Conservation (phyloP, 129 eudicot genomes). For the Ambrosia artemisiifolia region DNA sequence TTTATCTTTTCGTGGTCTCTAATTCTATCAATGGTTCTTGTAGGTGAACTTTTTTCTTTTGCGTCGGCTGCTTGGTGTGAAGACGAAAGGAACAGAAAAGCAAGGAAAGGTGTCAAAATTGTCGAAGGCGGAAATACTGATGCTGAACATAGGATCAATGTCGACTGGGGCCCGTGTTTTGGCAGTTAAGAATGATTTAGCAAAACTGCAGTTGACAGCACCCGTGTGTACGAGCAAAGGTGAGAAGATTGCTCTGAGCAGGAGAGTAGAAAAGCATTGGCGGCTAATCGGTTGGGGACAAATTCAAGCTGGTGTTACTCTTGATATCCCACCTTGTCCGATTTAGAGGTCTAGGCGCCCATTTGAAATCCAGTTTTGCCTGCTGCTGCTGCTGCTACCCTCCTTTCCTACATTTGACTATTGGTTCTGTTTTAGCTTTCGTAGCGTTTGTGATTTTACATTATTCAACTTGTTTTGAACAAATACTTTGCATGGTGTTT, state of each 20-base stretch:
- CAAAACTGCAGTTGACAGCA: constrained; percentile 85
- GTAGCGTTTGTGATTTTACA: constrained; percentile 29
- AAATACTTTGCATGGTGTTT: constrained; percentile 24
- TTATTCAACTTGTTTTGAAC: not conserved
- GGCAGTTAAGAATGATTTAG: constrained; percentile 87
- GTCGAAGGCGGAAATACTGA: constrained; percentile 78
- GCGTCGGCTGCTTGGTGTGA: constrained; percentile 82
- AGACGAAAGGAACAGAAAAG: constrained; percentile 91
- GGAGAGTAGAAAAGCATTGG: constrained; percentile 97
- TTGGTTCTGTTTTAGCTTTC: constrained; percentile 22
- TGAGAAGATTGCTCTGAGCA: constrained; percentile 88
- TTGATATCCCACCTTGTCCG: constrained; percentile 91
- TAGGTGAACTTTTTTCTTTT: constrained; percentile 93
- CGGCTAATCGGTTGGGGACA: constrained; percentile 99
- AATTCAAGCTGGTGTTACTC: constrained; percentile 89
- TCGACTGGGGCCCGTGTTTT: constrained; percentile 94
- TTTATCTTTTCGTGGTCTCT: not conserved
- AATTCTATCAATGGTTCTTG: not conserved
- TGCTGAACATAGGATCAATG: constrained; percentile 98
- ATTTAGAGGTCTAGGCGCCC: constrained; percentile 30
- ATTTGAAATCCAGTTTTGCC: constrained; percentile 44
- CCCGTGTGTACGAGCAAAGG: constrained; percentile 98
- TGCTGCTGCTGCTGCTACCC: not conserved
- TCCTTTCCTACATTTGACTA: constrained; percentile 4
- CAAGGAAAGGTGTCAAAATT: constrained; percentile 87